Base-by-base conservation (phyloP, 495 filamentous ascomycete species). In the Annulohypoxylon bovei region DNA sequence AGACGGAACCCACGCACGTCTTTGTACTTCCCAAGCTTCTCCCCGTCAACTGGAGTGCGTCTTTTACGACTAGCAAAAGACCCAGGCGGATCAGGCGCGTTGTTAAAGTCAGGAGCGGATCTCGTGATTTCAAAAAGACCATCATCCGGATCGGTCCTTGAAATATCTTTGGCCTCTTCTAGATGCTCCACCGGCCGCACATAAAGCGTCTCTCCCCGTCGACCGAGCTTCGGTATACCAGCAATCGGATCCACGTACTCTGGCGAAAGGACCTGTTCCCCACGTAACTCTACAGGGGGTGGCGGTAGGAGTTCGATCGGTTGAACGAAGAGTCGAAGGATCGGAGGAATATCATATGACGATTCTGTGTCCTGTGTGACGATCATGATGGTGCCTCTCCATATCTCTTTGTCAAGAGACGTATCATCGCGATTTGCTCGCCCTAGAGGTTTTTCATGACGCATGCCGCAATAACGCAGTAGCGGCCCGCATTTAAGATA, bases 341-440 rank as follows among this genome's bases (percentile, higher is more conserved):
- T 90, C 16, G 95, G 95, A 6, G 86, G 83, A 20, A 87, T 86
- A n/a, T 92, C 87, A 76, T 97, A 97, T 1, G 89, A 89, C 4
- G 94, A 97, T 23, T 90, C 83, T 7, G 87, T 85, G 73, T 98
- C 95, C 35, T 86, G 84, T 0, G 95, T 98, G 32, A 98, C 93
- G 62, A 98, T 95, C 92, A 99, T 92, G 27, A 98, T 84, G 64
- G 88, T 94, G 25, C 95, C 95, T 79, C 93, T 88, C 95, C 95
- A 99, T 23, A 93, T 90, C 64, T 97, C 93, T 63, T 89, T 86
- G 59, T 88, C 85, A 37, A 81, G 65, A 46, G 79, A 70, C 1
- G 79, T 78, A 39, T 72, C 79, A 35, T 79, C 65, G 59, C 72
- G 75, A 40, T 73, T 73, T 14, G 62, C 75, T 40, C 78, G 76